phyloP scores from a whole-genome alignment of 108 stramenopile species.

The Nitzschia palea region DNA sequence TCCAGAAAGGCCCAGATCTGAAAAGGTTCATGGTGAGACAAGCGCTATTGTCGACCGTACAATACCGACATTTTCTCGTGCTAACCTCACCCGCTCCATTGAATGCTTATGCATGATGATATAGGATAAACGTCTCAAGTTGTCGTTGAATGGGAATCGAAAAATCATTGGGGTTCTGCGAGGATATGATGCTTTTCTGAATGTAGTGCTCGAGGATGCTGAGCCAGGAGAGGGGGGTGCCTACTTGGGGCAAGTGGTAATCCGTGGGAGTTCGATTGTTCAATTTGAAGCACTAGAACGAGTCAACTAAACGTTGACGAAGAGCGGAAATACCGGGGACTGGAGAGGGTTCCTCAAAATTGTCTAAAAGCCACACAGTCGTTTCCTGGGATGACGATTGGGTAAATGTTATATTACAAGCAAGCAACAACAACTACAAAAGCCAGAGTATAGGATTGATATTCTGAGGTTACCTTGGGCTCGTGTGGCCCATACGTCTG shows the following conservation, averaged over 20 bases:
- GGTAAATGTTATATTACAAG: too few relatives aligned
- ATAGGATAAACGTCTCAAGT: conserved; percentile 83
- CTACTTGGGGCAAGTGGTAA: conserved; percentile 75
- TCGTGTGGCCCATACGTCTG: too few relatives aligned
- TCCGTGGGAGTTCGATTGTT: conserved; percentile 86
- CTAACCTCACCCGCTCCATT: not conserved
- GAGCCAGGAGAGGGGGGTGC: conserved; percentile 52
- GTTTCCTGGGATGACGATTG: not conserved
- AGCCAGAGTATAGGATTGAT: too few relatives aligned
- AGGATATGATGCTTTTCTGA: conserved; percentile 89
- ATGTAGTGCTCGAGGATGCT: conserved; percentile 86
- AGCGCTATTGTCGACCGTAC: not conserved
- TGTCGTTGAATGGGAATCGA: conserved; percentile 83
- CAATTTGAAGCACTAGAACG: conserved; percentile 90
- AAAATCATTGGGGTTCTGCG: conserved; percentile 77
- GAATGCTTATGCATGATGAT: not conserved
- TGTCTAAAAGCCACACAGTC: not conserved
- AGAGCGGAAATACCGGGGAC: too few relatives aligned
- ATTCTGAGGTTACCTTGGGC: too few relatives aligned
- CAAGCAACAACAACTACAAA: too few relatives aligned
- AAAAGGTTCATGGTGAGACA: conserved; percentile 87
- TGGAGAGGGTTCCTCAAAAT: too few relatives aligned
- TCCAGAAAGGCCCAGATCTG: conserved; percentile 86
- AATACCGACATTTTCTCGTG: not conserved
- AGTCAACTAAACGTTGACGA: conserved; percentile 22